phyloP scores from a whole-genome alignment of 495 filamentous ascomycete species.

The Halenospora varia region DNA sequence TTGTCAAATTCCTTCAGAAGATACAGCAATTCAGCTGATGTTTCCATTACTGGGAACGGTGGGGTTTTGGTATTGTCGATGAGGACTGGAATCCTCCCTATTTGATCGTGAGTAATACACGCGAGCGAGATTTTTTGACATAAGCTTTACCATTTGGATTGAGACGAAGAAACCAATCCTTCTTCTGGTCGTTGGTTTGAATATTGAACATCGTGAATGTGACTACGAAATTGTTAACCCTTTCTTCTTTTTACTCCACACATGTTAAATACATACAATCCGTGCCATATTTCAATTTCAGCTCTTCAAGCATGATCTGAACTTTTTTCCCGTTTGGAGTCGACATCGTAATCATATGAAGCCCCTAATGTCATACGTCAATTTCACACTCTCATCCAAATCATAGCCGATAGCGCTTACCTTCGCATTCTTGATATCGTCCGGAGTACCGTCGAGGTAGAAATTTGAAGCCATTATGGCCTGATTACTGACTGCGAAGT shows the following conservation, averaged over 20 bases:
- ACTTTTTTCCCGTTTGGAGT: slow-evolving; percentile 30
- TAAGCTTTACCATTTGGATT: slow-evolving; percentile 39
- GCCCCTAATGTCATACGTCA: slow-evolving; percentile 23
- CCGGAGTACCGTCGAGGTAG: slow-evolving; percentile 39
- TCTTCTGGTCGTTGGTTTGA: slow-evolving; percentile 54
- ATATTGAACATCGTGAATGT: slow-evolving; percentile 30
- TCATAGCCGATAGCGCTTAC: neutral
- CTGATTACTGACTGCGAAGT: neutral
- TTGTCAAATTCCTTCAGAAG: slow-evolving; percentile 45
- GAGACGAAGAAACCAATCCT: slow-evolving; percentile 53
- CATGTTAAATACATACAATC: slow-evolving; percentile 34
- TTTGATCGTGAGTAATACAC: slow-evolving; percentile 6
- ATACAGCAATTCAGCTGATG: slow-evolving; percentile 48
- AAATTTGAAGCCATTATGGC: slow-evolving; percentile 30
- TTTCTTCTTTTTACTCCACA: neutral
- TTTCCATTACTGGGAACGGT: slow-evolving; percentile 49
- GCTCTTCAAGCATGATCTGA: slow-evolving; percentile 28
- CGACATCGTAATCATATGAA: slow-evolving; percentile 38
- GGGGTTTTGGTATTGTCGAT: slow-evolving; percentile 47
- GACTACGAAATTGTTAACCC: slow-evolving; percentile 4
- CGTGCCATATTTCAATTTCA: slow-evolving; percentile 43
- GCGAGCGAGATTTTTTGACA: no score
- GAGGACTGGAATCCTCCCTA: slow-evolving; percentile 45
- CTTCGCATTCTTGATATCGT: slow-evolving; percentile 36
- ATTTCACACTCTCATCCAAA: neutral